Evolutionary conservation across 768 basidiomycete species (phyloP).

Genomic region (Boletus tylopilopsis): DNA sequence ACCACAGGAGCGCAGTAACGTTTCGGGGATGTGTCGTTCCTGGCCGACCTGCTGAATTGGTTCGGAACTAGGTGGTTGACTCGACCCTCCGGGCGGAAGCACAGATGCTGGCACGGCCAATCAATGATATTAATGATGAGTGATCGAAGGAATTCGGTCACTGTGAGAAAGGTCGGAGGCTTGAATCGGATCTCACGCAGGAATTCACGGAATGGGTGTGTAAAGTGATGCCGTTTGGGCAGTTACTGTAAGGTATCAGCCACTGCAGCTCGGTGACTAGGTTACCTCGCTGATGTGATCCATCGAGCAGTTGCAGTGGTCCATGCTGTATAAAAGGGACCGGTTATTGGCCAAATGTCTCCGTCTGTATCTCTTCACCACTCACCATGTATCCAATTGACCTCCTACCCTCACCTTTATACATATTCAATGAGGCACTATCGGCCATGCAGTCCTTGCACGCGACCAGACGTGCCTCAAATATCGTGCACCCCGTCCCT

Average conservation of each 20-base stretch:
- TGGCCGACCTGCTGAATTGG: conserved; percentile 16
- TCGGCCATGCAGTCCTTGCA: conserved; percentile 45
- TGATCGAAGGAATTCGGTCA: conserved; percentile 17
- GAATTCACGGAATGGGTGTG: conserved; percentile 19
- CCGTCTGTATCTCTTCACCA: conserved; percentile 3
- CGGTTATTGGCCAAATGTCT: not conserved
- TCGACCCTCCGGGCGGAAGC: conserved; percentile 16
- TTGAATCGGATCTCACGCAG: conserved; percentile 20
- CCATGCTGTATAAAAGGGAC: conserved; percentile 30
- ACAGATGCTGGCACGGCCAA: conserved; percentile 24
- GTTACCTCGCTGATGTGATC: conserved; percentile 32
- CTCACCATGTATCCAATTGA: conserved; percentile 28
- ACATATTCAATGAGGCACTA: conserved; percentile 45
- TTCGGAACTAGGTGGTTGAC: conserved; percentile 9
- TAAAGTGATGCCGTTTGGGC: conserved; percentile 27
- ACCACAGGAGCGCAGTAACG: conserved; percentile 10
- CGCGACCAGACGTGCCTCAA: conserved; percentile 27
- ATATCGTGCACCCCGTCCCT: conserved; percentile 34
- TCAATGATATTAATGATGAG: conserved; percentile 13
- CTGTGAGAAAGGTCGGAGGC: conserved; percentile 18
- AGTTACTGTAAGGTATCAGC: conserved; percentile 27
- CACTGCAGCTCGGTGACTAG: conserved; percentile 32
- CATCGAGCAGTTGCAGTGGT: conserved; percentile 27
- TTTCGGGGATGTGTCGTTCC: conserved; percentile 20
- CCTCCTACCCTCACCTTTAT: conserved; percentile 52